Base-by-base conservation (phyloP, 306 rosid genomes). In the Inga oerstediana region DNA sequence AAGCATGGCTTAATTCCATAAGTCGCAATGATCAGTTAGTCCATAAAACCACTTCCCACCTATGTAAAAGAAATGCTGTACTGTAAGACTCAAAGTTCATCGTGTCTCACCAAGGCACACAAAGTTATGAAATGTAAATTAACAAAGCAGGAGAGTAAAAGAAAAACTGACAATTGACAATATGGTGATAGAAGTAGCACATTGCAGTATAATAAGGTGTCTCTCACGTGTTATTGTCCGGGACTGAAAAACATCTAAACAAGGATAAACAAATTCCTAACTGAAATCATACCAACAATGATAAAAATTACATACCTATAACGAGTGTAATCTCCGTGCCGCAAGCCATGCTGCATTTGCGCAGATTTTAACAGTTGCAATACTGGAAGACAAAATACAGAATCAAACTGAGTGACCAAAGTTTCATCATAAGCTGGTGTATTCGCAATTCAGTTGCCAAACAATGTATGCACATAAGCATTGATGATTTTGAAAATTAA, bases 301-400 rank as follows among this genome's bases (percentile, higher is more conserved):
- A 39, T 5, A 10, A 10, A 79, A 62, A 52, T 35, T 48, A 79
- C 80, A 37, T 67, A 96, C 99, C 99, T 90, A 79, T 96, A 93
- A 81, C 97, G 99, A 81, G 98, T 89, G 85, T 96, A 96, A 83
- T 93, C 98, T 27, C 98, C 96, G 6, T 92, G 97, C 30, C 99
- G 92, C 89, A 96, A 84, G 13, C 99, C 99, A 56, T 96, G 99
- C 83, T 93, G 99, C 99, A 93, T 91, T 87, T 93, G 99, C 44
- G 98, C 97, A 22, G 97, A 92, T 88, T 96, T 96, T 85, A 96
- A 83, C 78, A 96, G 97, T 92, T 92, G 99, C 91, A 96, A 74
- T 30, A 95, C 99, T 95, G 89, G 62, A 45, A 45, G 59, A 61
- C 14, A 17, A 39, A 69, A 66, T 46, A 46, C 16, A 66, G 22